Base-by-base conservation (phyloP, 495 filamentous ascomycete genomes). In the Penicillium atrosanguineum region DNA sequence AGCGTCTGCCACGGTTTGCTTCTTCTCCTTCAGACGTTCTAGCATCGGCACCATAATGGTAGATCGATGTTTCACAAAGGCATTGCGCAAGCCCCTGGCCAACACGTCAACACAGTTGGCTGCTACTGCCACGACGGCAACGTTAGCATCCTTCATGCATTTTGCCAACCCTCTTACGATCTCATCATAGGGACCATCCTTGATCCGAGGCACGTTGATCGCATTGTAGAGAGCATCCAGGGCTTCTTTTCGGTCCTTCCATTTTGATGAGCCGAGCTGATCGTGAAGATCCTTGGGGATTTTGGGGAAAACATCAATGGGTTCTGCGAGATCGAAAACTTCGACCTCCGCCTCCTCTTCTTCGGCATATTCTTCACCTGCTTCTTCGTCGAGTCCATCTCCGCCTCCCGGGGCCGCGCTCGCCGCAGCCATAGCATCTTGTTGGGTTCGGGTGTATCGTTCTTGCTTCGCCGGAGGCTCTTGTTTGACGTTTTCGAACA, bases 101-200 rank as follows among this genome's bases (percentile, higher is more conserved):
- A 97, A 73, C 8, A 88, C 75, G 57, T 97, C 93, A 36, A 96
- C 86, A 68, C 94, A 97, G 64, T 97, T 94, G 16, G 92, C 93
- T 9, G 95, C 94, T 43, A 91, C 86, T 1, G 89, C 93, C 28
- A 95, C 95, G 40, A 97, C 94, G 7, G 89, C 89, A 62, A 99
- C 86, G 63, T 99, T 99, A 44, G 95, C 94, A 64, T 99, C 95
- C 68, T 97, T 97, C 93, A 97, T 97, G 60, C 83, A 89, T 67
- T 97, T 97, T 25, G 94, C 94, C 41, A 97, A 73, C 6, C 79
- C 82, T 41, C 86, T 81, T 40, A 88, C 82, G 62, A 96, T 84
- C 55, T 97, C 91, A 68, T 86, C 82, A 57, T 88, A 99, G 38
- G 86, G 87, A 4, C 83, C 91, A 52, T 97, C 94, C 69, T 95